These are phyloP conservation scores for Aspergillus fructus DNA, from an alignment of 2,329 filamentous ascomycete species.

Conservation along the genomic window DNA sequence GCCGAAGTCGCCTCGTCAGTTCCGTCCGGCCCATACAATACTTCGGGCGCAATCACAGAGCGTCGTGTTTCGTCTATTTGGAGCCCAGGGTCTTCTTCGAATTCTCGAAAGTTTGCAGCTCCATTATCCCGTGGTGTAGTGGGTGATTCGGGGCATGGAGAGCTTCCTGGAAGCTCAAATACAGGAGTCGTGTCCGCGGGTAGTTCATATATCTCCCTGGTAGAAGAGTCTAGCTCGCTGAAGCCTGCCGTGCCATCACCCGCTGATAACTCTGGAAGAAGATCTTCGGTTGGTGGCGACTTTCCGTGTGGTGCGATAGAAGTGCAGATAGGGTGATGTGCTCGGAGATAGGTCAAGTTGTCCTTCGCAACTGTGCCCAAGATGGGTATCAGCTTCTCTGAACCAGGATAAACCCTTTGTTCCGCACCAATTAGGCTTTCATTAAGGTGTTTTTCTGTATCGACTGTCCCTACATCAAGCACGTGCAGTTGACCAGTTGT, in stretches of 20 bases:
- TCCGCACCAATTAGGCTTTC: constrained; percentile 13
- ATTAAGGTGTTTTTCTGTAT: constrained; percentile 31
- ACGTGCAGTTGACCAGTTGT: constrained; percentile 53
- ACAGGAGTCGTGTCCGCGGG: constrained; percentile 28
- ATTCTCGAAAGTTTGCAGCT: background rate
- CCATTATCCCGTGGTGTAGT: background rate
- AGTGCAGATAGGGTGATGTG: constrained; percentile 57
- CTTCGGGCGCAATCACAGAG: constrained; percentile 49
- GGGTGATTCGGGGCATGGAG: constrained; percentile 23
- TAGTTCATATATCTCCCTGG: constrained; percentile 35
- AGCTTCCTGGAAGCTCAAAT: constrained; percentile 39
- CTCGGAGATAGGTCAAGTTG: constrained; percentile 53
- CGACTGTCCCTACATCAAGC: constrained; percentile 55
- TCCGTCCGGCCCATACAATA: constrained; percentile 26
- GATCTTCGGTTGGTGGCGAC: constrained; percentile 20
- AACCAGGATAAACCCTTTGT: constrained; percentile 43
- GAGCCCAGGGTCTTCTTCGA: constrained; percentile 29
- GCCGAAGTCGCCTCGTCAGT: background rate
- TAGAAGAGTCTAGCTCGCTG: constrained; percentile 30
- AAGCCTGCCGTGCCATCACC: constrained; percentile 29
- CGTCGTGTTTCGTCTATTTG: constrained; percentile 37
- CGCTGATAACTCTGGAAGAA: constrained; percentile 35
- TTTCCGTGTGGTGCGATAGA: constrained; percentile 41
- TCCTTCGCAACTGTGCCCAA: constrained; percentile 48
- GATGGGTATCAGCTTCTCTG: constrained; percentile 55